These are phyloP conservation scores for Pleurozium schreberi DNA, from an alignment of 225 moss, liverwort and hornwort species.

Conservation along the genomic window DNA sequence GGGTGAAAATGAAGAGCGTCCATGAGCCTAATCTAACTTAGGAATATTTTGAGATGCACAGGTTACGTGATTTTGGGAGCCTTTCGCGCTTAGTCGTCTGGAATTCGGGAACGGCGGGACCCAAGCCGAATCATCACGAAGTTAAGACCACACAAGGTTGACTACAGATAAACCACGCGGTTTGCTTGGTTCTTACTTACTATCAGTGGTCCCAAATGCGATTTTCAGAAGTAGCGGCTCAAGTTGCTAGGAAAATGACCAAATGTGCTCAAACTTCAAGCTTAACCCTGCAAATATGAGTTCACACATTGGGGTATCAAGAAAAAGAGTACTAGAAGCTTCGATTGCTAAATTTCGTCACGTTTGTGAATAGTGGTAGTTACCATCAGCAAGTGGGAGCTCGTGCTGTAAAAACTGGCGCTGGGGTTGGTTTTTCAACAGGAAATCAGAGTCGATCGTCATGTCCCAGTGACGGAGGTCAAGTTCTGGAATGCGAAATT, in stretches of 20 bases:
- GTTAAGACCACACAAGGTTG: background rate
- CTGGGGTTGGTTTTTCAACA: background rate
- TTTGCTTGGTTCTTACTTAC: background rate
- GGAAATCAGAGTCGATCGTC: background rate
- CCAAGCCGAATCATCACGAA: background rate
- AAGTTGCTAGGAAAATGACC: background rate
- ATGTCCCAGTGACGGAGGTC: background rate
- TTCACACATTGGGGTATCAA: too few species aligned
- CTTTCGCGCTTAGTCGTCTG: background rate
- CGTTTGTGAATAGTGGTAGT: background rate
- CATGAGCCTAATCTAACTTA: background rate
- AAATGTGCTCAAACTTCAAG: background rate
- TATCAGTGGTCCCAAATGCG: background rate
- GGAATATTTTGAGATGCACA: conserved; percentile 21
- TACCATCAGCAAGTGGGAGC: background rate
- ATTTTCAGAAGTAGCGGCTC: background rate
- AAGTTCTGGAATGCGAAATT: background rate
- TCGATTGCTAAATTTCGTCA: background rate
- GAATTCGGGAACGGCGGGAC: background rate
- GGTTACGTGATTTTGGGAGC: conserved; percentile 3
- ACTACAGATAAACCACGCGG: background rate
- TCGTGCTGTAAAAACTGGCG: background rate
- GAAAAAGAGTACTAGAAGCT: background rate
- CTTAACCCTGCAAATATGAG: background rate
- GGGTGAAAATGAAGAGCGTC: background rate